Evolutionary conservation across 768 basidiomycete species (phyloP).

Genomic region (Kwoniella mangroviensis): DNA sequence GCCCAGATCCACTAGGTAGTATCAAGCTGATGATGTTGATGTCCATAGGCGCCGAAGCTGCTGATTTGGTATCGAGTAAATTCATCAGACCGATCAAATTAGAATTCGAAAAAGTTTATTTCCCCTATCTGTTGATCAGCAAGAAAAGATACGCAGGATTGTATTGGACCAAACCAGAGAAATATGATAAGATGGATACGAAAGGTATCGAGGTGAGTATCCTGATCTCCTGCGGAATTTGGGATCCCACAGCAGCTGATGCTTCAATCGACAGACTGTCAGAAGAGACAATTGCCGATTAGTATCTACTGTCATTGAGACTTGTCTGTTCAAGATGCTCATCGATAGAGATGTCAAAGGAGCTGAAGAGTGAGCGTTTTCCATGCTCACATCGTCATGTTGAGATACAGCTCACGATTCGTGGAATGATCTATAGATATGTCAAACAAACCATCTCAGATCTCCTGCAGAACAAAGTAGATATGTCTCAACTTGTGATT

Average conservation of each 20-base stretch:
- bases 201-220: slow-evolving; percentile 90
- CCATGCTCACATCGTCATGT: too few relatives aligned
- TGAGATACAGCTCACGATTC: not conserved
- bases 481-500: slow-evolving; percentile 99
- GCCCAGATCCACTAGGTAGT: too few relatives aligned
- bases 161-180: slow-evolving; percentile 95
- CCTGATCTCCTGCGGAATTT: not conserved
- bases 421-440: slow-evolving; percentile 66
- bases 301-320: slow-evolving; percentile 96
- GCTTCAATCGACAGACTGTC: slow-evolving; percentile 70
- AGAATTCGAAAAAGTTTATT: slow-evolving; percentile 99
- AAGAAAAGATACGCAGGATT: slow-evolving; percentile 98
- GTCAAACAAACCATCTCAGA: slow-evolving; percentile 92
- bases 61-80: slow-evolving; percentile 83
- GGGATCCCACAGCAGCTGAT: not conserved
- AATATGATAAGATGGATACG: slow-evolving; percentile 99
- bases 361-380: slow-evolving; percentile 89
- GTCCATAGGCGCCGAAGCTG: slow-evolving; percentile 80
- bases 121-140: slow-evolving; percentile 94
- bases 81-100: slow-evolving; percentile 97
- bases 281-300: slow-evolving; percentile 98
- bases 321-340: slow-evolving; percentile 95
- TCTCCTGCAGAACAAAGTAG: slow-evolving; percentile 91
- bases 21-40: slow-evolving; percentile 7
- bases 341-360: slow-evolving; percentile 92